phyloP scores from a whole-genome alignment of 306 rosid genomes.

The Delonix regia region DNA sequence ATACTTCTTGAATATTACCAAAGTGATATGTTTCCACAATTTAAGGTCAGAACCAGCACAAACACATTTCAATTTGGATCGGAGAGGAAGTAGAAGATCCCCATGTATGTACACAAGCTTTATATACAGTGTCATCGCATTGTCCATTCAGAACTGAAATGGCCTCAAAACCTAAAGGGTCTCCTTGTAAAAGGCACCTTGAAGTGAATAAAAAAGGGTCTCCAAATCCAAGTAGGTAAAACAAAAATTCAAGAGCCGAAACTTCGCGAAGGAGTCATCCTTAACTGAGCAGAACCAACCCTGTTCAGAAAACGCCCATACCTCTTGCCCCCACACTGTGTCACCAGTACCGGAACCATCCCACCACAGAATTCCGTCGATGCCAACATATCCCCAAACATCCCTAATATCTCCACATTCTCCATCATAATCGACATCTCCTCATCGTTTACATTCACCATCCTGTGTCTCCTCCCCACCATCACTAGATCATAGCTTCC shows the following conservation, averaged over 20 bases:
- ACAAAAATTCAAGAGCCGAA: background rate
- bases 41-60: too few species aligned
- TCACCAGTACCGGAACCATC: slow-evolving; percentile 43
- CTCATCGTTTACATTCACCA: slow-evolving; percentile 21
- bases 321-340: slow-evolving; percentile 36
- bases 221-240: background rate
- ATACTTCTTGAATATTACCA: too few species aligned
- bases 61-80: too few species aligned
- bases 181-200: background rate
- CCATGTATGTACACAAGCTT: background rate
- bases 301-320: background rate
- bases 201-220: too few species aligned
- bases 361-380: slow-evolving; percentile 53
- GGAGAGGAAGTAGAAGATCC: too few species aligned
- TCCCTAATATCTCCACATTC: slow-evolving; percentile 48
- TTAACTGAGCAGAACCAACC: background rate
- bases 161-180: background rate
- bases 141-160: background rate
- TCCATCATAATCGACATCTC: slow-evolving; percentile 54
- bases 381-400: slow-evolving; percentile 56
- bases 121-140: background rate
- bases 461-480: slow-evolving; percentile 48
- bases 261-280: background rate
- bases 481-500: slow-evolving; percentile 43
- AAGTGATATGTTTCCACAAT: too few species aligned